These are phyloP conservation scores for Theileria orientalis DNA, from an alignment of 169 alveolate genomes.

Conservation along the genomic window DNA sequence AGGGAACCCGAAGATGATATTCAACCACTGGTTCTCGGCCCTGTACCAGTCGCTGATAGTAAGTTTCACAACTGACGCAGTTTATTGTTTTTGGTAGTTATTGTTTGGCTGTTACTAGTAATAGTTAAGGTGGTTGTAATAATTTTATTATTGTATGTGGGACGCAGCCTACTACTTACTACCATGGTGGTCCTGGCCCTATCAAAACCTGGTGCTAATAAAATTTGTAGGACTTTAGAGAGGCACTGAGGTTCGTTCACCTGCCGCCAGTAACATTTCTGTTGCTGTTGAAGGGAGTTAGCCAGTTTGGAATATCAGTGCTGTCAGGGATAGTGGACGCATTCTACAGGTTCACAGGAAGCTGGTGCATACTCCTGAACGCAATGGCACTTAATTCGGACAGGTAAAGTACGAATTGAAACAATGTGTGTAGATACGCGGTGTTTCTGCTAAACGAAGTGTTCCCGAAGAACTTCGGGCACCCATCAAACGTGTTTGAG, in stretches of 20 bases:
- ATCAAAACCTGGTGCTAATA: neutral
- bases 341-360: conserved; percentile 53
- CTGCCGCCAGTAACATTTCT: conserved; percentile 55
- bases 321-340: conserved; percentile 65
- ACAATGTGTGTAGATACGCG: too few relatives aligned
- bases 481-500: conserved; percentile 74
- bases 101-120: too few relatives aligned
- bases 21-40: conserved; percentile 75
- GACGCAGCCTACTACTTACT: too few relatives aligned
- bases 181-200: too few relatives aligned
- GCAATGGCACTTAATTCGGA: conserved; percentile 54
- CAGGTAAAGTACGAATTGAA: too few relatives aligned
- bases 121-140: too few relatives aligned
- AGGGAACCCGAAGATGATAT: conserved; percentile 76
- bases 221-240: conserved; percentile 28
- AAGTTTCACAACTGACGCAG: too few relatives aligned
- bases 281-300: conserved; percentile 33
- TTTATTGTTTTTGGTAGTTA: neutral
- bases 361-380: conserved; percentile 57
- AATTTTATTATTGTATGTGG: too few relatives aligned
- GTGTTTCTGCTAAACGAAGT: conserved; percentile 55
- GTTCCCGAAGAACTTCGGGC: conserved; percentile 65
- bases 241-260: conserved; percentile 47
- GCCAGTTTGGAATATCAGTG: conserved; percentile 29
- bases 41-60: conserved; percentile 32